These are phyloP conservation scores for Schoenoplectus tabernaemontani DNA, from an alignment of 202 grass and related monocot species.

Conservation along the genomic window DNA sequence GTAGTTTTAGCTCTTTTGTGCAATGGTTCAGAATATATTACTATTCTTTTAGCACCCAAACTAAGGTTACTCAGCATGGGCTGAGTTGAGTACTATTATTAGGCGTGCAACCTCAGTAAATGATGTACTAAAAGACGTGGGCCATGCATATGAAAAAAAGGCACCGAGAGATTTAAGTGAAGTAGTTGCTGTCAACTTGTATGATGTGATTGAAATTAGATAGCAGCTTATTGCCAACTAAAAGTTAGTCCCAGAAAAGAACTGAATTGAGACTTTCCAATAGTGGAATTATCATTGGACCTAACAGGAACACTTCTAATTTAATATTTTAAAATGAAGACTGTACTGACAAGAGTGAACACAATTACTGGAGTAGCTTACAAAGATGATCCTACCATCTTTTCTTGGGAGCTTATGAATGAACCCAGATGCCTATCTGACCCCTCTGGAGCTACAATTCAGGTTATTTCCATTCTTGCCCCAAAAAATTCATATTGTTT, in stretches of 20 bases:
- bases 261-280: neutral
- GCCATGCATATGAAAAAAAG: neutral
- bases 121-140: neutral
- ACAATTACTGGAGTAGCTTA: constrained; percentile 68
- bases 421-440: constrained; percentile 83
- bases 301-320: neutral
- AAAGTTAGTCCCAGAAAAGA: neutral
- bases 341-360: constrained; percentile 73
- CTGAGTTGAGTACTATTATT: neutral
- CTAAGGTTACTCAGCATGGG: neutral
- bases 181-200: neutral
- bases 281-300: neutral
- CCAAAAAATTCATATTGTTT: neutral
- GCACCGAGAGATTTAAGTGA: neutral
- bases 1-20: neutral
- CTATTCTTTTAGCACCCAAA: neutral
- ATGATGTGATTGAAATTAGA: neutral
- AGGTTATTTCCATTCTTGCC: constrained; percentile 19
- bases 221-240: neutral
- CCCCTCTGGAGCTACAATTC: constrained; percentile 45
- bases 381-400: constrained; percentile 83
- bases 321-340: constrained; percentile 23
- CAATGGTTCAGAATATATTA: neutral
- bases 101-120: constrained; percentile 7
- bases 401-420: constrained; percentile 99